Percentiles rank a stretch among this genome's conserved stretches.
Evolutionary conservation across 192 early-diverging fungal genomes (phyloP).

Genomic region (Entomortierella beljakovae): DNA sequence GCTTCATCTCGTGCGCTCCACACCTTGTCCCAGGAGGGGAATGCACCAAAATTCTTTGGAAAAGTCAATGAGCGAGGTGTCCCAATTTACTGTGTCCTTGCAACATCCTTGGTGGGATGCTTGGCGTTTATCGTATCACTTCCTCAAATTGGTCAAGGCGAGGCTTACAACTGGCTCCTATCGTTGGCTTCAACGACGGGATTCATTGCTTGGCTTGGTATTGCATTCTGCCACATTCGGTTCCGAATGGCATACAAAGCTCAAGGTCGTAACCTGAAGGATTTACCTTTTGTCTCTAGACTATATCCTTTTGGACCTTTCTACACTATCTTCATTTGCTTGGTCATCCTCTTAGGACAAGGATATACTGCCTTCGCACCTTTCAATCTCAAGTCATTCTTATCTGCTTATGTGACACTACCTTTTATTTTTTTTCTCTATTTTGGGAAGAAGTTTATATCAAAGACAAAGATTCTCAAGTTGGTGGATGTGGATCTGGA

Average conservation of each 20-base stretch:
- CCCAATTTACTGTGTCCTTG: conserved; percentile 63
- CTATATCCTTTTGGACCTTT: conserved; percentile 64
- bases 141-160: conserved; percentile 69
- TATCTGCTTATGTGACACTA: conserved; percentile 71
- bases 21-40: conserved; percentile 77
- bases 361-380: conserved; percentile 67
- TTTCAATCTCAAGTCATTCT: conserved; percentile 64
- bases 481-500: conserved; percentile 67
- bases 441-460: conserved; percentile 68
- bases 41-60: conserved; percentile 72
- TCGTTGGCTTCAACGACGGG: conserved; percentile 74
- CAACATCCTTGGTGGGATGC: conserved; percentile 73
- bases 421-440: conserved; percentile 67
- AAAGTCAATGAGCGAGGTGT: conserved; percentile 69
- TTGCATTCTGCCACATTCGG: conserved; percentile 80
- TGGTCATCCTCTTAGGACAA: conserved; percentile 69
- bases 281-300: conserved; percentile 76
- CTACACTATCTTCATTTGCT: conserved; percentile 69
- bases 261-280: conserved; percentile 67
- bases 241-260: conserved; percentile 80
- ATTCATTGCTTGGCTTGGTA: conserved; percentile 85
- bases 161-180: conserved; percentile 71
- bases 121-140: conserved; percentile 63
- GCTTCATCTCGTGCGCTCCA: conserved; percentile 81
- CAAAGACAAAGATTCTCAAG: conserved; percentile 52